These are phyloP conservation scores for Boletus insuetus DNA, from an alignment of 768 basidiomycete species.

Conservation along the genomic window DNA sequence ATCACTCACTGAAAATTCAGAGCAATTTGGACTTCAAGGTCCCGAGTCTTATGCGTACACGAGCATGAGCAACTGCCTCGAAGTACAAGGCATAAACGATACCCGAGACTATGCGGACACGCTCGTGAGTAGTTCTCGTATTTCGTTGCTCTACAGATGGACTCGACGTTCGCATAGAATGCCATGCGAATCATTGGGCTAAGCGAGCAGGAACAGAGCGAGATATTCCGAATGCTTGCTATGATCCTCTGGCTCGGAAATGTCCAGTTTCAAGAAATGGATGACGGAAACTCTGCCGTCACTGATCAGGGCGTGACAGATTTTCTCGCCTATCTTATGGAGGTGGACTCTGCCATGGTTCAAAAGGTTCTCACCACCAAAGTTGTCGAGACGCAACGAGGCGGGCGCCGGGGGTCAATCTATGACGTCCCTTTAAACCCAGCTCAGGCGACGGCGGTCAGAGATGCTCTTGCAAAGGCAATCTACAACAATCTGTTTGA, in stretches of 20 bases:
- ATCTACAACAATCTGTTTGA: conserved; percentile 99
- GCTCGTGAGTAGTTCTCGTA: conserved; percentile 50
- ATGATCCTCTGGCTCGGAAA: conserved; percentile 95
- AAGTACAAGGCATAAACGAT: conserved; percentile 91
- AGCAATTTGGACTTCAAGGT: conserved; percentile 92
- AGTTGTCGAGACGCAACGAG: conserved; percentile 89
- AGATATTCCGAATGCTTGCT: conserved; percentile 93
- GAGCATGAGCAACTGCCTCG: conserved; percentile 86
- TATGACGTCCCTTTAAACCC: conserved; percentile 96
- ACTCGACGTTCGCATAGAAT: conserved; percentile 45
- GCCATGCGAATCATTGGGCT: conserved; percentile 95
- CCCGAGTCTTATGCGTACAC: conserved; percentile 96
- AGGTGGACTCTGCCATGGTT: conserved; percentile 71
- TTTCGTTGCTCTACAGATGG: conserved; percentile 1
- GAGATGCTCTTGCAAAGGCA: conserved; percentile 92
- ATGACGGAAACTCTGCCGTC: conserved; percentile 84
- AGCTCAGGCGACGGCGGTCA: conserved; percentile 81
- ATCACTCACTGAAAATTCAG: conserved; percentile 41
- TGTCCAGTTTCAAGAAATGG: conserved; percentile 82
- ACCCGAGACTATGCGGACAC: conserved; percentile 84
- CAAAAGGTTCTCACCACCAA: conserved; percentile 85
- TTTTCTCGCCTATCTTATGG: conserved; percentile 94
- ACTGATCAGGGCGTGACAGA: conserved; percentile 87
- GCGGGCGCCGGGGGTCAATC: conserved; percentile 91
- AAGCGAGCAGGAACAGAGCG: conserved; percentile 76